Base-by-base conservation (phyloP, 2,329 filamentous ascomycete species). In the Aspergillus flavus region DNA sequence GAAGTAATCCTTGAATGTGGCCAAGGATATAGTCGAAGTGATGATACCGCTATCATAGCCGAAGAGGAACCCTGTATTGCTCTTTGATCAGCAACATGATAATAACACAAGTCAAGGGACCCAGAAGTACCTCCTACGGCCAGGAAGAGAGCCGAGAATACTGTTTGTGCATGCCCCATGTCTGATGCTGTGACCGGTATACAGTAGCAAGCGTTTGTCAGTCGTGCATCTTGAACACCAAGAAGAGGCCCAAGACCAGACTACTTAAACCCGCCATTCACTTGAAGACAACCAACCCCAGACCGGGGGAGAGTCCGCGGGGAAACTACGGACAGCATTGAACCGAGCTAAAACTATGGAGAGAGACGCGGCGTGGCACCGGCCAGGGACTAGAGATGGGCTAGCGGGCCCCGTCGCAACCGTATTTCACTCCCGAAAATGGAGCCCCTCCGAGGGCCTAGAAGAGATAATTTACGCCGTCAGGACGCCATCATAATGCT, bases 11-110 rank as follows among this genome's bases (percentile, higher is more conserved):
- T 71, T 66, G 58, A 75, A 76, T 6, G 68, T 58, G 9, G 68
- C 58, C 48, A 75, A 73, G 36, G 62, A 72, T 39, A 76, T 75
- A 0, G 73, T 75, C 9, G 71, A 73, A 21, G 72, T 68, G 46
- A 76, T 69, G 36, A 75, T 71, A 68, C 74, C 74, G 30, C 70
- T 72, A 41, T 76, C 74, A 67, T 74, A 74, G 19, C 73, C 73
- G 61, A 75, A 75, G 36, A 75, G 69, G 34, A 75, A 74, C 4
- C 72, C 72, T 73, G 28, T 32, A 50, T 9, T 19, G 26, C 16
- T 6, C 19, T 54, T 23, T 5, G 56, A n/a, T 10, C 39, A 26
- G 30, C 21, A 21, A 16, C 41, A 53, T 34, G 11, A 19, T 11
- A 6, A 5, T 57, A 23, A 6, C n/a, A 30, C 6, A 39, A 39